Evolutionary conservation across 2,329 filamentous ascomycete species (phyloP), one percentile per base, ranked within the genome.

Genomic region (Aspergillus aculeatinus): DNA sequence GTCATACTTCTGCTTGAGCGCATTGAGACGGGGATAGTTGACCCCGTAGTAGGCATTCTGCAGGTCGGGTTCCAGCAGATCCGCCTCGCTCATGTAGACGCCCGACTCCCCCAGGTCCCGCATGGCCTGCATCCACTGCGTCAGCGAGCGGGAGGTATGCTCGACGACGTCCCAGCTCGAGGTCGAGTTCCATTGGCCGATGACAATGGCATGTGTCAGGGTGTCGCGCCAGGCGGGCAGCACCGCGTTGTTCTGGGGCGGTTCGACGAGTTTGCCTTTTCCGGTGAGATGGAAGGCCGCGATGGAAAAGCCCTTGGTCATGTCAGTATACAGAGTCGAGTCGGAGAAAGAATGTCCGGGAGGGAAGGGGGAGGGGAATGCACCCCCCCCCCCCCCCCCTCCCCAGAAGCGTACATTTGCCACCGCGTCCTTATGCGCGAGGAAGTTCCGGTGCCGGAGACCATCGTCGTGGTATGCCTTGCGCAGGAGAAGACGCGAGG

Each of bases 141-240:
- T 67, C 10, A 67, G 65, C 10, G 59, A 60, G 23, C 60, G 48
- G 1, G 63, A 63, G 6, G 53, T 52, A 25, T 51, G 53, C n/a
- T 63, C 11, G 2, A 68, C 33, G 5, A 56, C 57, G 3, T 51
- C 60, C 66, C 66, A 67, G 29, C 39, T 35, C 1, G 62, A 55
- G 12, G 60, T 63, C 7, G 54, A 58, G 11, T 62, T 68, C 72
- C 74, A 76, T 44, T 60, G 57, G 0, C 64, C 48, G 4, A 67
- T 64, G 21, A 73, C 67, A 27, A 71, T 70, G 47, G 77, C 67
- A 50, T 81, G 78, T 2, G 76, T 68, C 5, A 78, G 74, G 10
- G 75, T 73, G 62, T 79, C 79, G 52, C 79, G 74, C 62, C 75
- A 80, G 35, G 77, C 75, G 0, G 76, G 77, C 5, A 80, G 57